Evolutionary conservation across 2,329 filamentous ascomycete species (phyloP), one percentile per base, ranked within the genome.

Genomic region (Aspergillus sp.): DNA sequence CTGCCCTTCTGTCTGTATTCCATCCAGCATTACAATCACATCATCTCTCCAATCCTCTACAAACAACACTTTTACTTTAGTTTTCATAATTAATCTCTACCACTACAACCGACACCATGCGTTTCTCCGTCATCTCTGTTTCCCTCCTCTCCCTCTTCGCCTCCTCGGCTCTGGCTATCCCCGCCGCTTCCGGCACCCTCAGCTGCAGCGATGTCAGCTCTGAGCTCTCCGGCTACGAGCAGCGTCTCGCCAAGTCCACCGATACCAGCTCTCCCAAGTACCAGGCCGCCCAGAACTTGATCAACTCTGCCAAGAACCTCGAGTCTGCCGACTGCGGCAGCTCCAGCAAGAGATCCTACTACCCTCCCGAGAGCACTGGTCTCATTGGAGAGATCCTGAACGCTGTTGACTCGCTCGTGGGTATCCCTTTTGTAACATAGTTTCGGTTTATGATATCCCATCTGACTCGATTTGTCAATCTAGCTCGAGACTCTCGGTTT

Each of bases 41-140:
- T 54, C 17, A n/a, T 25, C 38, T 39, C 21, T 41, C 6, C 51
- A 17, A 28, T 17, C 32, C 32, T 13, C 32, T 39, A 17, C 25
- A 30, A 36, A 17, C n/a, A 51, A 17, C 19, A 30, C 12, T n/a
- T 32, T 3, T 15, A 28, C 19, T 43, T 23, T 41, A 23, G 51
- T 41, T 49, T 48, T 28, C 12, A 30, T 25, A 49, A 49, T 13
- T 28, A 49, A 54, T 15, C 25, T 28, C 8, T n/a, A 32, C 9
- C 10, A 25, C 15, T 43, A 23, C 12, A 25, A 43, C 38, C 51
- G 32, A 12, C 51, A 43, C 19, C 21, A 54, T 54, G 51, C 51
- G 51, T 25, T 54, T 54, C 21, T 54, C 51, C 15, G 15, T 23
- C 51, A 25, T 54, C 51, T 54, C 32, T 43, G 51, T 39, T 43